Conservation (phyloP, 2,329 filamentous ascomycete genomes). For the Emergomyces pasteurianus region DNA sequence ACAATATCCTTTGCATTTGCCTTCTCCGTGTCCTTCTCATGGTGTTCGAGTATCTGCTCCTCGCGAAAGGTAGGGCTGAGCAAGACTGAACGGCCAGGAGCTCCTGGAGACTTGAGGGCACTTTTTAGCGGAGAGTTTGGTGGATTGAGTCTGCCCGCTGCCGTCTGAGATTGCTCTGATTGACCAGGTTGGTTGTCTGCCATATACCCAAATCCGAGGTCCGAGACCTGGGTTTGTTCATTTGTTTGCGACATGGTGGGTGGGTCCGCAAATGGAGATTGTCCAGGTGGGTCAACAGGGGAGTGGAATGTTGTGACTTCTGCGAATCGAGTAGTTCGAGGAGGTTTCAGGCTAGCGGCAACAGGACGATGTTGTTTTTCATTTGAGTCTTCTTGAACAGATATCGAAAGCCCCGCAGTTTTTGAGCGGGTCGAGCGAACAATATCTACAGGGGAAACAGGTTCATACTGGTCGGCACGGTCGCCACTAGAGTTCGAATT, state of each 20-base stretch:
- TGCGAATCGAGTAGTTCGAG: conserved; percentile 50
- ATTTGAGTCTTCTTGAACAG: conserved; percentile 14
- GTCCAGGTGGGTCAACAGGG: conserved; percentile 39
- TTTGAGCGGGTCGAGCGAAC: conserved; percentile 22
- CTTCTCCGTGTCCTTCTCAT: conserved; percentile 68
- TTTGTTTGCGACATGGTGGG: conserved; percentile 35
- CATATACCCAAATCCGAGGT: conserved; percentile 90
- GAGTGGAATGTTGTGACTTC: conserved; percentile 55
- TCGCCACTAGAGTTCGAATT: conserved; percentile 8
- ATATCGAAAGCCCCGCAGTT: conserved; percentile 17
- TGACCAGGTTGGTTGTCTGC: conserved; percentile 41
- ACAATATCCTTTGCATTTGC: conserved; percentile 81
- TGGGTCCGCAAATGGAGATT: conserved; percentile 43
- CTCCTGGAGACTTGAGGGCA: conserved; percentile 77
- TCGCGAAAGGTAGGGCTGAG: conserved; percentile 86
- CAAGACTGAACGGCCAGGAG: conserved; percentile 62
- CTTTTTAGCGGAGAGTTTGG: conserved; percentile 78
- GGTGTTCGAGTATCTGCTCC: conserved; percentile 76
- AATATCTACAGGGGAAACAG: conserved; percentile 29
- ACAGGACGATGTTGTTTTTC: conserved; percentile 11
- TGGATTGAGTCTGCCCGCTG: conserved; percentile 43
- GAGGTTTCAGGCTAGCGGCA: conserved; percentile 36
- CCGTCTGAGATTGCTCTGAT: conserved; percentile 37
- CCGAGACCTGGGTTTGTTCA: conserved; percentile 56
- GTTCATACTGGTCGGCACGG: conserved; percentile 11